Conservation (phyloP, 192 early-diverging fungal genomes). For the Backusella circina region DNA sequence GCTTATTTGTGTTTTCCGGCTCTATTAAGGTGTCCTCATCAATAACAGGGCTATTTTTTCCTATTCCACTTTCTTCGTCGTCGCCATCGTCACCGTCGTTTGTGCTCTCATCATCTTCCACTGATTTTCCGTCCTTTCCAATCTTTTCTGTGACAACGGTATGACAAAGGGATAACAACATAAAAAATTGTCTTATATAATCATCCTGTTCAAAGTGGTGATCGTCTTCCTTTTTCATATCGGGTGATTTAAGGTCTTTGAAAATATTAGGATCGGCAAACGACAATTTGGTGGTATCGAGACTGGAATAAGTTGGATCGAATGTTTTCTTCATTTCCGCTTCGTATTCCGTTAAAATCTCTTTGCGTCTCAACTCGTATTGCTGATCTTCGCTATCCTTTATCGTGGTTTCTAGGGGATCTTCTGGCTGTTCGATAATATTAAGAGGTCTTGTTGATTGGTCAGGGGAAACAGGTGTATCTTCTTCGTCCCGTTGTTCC, state of each 20-base stretch:
- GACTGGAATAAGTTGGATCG: conserved; percentile 59
- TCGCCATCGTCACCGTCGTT: conserved; percentile 23
- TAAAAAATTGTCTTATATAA: conserved; percentile 78
- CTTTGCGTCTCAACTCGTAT: conserved; percentile 19
- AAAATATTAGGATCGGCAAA: conserved; percentile 86
- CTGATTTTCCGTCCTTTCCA: conserved; percentile 46
- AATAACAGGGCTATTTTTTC: not conserved
- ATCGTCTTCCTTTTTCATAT: conserved; percentile 1
- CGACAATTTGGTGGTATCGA: conserved; percentile 58
- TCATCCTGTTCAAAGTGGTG: not conserved
- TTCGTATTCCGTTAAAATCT: conserved; percentile 54
- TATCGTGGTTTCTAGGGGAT: conserved; percentile 27
- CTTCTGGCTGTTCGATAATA: conserved; percentile 16
- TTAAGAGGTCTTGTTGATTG: conserved; percentile 8
- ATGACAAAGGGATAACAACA: conserved; percentile 87
- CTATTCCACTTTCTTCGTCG: not conserved
- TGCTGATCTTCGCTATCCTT: conserved; percentile 17
- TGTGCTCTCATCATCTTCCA: conserved; percentile 22
- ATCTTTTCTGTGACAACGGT: conserved; percentile 83
- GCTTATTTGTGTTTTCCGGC: not conserved
- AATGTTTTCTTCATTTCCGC: conserved; percentile 61
- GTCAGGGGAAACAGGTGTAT: conserved; percentile 37
- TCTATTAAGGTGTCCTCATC: not conserved
- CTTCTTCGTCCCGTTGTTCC: conserved; percentile 42
- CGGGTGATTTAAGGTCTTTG: conserved; percentile 53